Percentiles rank a stretch among this genome's conserved stretches.
Conservation (phyloP, 495 filamentous ascomycete genomes). For the Lichenothelia convexa region DNA sequence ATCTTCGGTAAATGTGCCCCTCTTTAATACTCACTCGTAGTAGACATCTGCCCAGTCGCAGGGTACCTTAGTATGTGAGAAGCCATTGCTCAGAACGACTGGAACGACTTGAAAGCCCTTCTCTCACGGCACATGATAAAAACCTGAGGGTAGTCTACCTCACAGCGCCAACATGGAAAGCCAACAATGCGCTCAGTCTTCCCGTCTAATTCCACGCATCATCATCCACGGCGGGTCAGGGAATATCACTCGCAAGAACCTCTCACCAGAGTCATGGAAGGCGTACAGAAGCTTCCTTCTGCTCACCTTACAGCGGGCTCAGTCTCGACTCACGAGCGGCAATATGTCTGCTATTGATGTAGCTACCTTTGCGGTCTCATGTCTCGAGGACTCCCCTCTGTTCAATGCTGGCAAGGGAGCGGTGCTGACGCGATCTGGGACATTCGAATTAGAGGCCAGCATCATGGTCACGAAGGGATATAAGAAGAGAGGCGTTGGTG, state of each 20-base stretch:
- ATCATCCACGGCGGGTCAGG: slow-evolving; percentile 87
- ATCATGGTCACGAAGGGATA: slow-evolving; percentile 66
- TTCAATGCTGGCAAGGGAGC: slow-evolving; percentile 79
- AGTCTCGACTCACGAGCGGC: slow-evolving; percentile 21
- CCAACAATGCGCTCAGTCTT: too few relatives aligned
- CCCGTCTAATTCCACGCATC: slow-evolving; percentile 47
- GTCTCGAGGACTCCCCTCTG: slow-evolving; percentile 63
- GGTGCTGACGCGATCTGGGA: slow-evolving; percentile 67
- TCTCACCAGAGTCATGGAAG: slow-evolving; percentile 41
- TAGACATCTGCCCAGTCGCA: too few relatives aligned
- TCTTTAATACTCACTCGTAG: too few relatives aligned
- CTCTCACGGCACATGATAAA: too few relatives aligned
- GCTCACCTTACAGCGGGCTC: slow-evolving; percentile 32
- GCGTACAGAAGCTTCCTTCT: slow-evolving; percentile 46
- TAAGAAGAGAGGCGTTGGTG: slow-evolving; percentile 58
- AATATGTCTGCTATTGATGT: slow-evolving; percentile 42
- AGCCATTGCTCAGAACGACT: too few relatives aligned
- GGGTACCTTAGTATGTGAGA: too few relatives aligned
- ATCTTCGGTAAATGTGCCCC: too few relatives aligned
- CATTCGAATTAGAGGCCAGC: slow-evolving; percentile 76
- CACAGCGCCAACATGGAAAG: too few relatives aligned
- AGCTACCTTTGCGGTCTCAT: slow-evolving; percentile 54
- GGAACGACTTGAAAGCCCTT: too few relatives aligned
- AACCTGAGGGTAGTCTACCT: too few relatives aligned
- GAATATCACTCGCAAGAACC: slow-evolving; percentile 49